These are phyloP conservation scores for Pseudogymnoascus sp. DNA, from an alignment of 2,329 filamentous ascomycete species.

Conservation along the genomic window DNA sequence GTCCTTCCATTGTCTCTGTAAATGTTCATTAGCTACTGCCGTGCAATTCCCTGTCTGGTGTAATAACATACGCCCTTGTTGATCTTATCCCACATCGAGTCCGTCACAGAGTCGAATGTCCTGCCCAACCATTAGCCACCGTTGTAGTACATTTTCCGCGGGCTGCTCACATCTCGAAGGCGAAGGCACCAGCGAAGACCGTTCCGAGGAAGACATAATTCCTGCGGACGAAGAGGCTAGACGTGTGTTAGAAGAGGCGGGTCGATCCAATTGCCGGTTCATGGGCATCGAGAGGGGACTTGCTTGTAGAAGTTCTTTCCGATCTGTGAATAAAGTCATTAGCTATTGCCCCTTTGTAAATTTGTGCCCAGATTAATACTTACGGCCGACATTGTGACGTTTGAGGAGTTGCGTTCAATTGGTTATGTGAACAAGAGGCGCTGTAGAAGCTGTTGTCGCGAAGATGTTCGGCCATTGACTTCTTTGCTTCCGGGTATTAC, in stretches of 20 bases:
- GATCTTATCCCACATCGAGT: conserved; percentile 81
- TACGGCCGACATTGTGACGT: conserved; percentile 27
- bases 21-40: conserved; percentile 27
- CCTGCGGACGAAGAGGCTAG: conserved; percentile 73
- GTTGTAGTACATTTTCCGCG: neutral
- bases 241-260: neutral
- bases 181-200: conserved; percentile 84
- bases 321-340: conserved; percentile 25
- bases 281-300: conserved; percentile 19
- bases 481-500: conserved; percentile 13
- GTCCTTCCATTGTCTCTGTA: conserved; percentile 98
- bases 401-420: conserved; percentile 13
- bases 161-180: conserved; percentile 76
- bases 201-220: conserved; percentile 82
- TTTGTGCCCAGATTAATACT: neutral
- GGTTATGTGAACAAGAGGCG: conserved; percentile 13
- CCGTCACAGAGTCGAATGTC: conserved; percentile 72
- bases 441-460: conserved; percentile 15
- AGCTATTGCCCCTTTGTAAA: conserved; percentile 13
- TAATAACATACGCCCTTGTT: conserved; percentile 79
- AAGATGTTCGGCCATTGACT: conserved; percentile 18
- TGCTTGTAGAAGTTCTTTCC: conserved; percentile 27
- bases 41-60: neutral
- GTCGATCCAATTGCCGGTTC: conserved; percentile 6
- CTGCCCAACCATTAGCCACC: conserved; percentile 38